Evolutionary conservation across 2,329 filamentous ascomycete species (phyloP), one percentile per base, ranked within the genome.

Genomic region (Blastomyces emzantsi): DNA sequence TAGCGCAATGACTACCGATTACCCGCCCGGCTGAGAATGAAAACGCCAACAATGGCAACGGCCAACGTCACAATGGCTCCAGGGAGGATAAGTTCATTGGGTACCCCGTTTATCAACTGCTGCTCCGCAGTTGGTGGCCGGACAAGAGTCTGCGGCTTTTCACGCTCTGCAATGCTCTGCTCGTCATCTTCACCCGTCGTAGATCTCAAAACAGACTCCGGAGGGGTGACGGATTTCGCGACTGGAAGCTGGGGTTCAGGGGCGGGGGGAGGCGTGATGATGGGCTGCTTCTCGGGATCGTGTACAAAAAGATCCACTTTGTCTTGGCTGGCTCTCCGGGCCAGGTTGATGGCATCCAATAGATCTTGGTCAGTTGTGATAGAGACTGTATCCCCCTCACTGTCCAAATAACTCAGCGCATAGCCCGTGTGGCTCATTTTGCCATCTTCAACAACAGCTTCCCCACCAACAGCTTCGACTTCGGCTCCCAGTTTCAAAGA

Each of bases 261-360:
- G 0, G 85, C 83, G 1, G 83, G 80, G 30, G 51, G 51, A 33
- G 25, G 28, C 2, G 52, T 19, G 41, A 43, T 13, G 11, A 86
- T 80, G n/a, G 92, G 90, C n/a, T 93, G 87, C 77, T 94, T 89
- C 67, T 92, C 86, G 0, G 93, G 92, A 70, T 99, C 90, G 74
- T 99, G 94, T 15, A 97, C 92, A 71, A 96, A 97, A 19, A 99
- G 83, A 71, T 99, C 94, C 25, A 99, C 94, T 82, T 99, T 99
- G 69, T 97, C 94, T 56, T 86, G 87, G 69, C 82, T 86, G 56
- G 85, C 83, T 64, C 89, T 87, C 65, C 90, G 88, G 4, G 93
- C 90, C 36, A 97, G 83, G 25, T 87, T 82, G 68, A 99, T 90
- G 1, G 94, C 92, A 76, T 99, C 94, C 1, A 94, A 78, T 52